These are phyloP conservation scores for Amaranthus hypochondriacus DNA, from an alignment of 148 eudicot genomes.

Conservation along the genomic window DNA sequence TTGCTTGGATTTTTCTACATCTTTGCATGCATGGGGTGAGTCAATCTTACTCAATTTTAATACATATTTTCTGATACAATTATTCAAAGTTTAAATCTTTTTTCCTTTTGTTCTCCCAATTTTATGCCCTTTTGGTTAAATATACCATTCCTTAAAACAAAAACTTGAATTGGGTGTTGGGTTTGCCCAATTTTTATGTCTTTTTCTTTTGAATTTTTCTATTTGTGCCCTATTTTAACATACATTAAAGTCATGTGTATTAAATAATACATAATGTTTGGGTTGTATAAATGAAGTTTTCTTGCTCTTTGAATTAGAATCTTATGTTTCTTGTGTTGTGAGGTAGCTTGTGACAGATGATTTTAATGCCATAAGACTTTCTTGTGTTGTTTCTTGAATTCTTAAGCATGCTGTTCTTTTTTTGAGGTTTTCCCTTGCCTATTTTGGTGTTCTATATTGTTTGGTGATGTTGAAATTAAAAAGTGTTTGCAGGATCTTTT, in stretches of 20 bases:
- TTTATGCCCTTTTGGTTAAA: background rate
- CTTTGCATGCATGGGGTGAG: conserved; percentile 67
- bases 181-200: too few species aligned
- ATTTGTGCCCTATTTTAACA: too few species aligned
- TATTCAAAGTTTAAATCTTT: conserved; percentile 15
- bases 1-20: conserved; percentile 37
- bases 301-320: conserved; percentile 50
- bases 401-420: conserved; percentile 31
- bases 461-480: conserved; percentile 47
- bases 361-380: conserved; percentile 19
- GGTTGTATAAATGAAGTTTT: conserved; percentile 17
- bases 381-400: conserved; percentile 14
- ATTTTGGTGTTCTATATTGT: conserved; percentile 35
- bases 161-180: background rate
- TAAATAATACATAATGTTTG: too few species aligned
- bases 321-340: conserved; percentile 50
- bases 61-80: background rate
- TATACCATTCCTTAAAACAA: background rate
- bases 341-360: conserved; percentile 37
- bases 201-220: too few species aligned
- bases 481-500: conserved; percentile 41
- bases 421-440: conserved; percentile 34
- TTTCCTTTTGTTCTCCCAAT: background rate
- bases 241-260: too few species aligned
- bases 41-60: conserved; percentile 13